Evolutionary conservation across 352 stramenopile species (phyloP).

Genomic region (Phytophthora sojae): DNA sequence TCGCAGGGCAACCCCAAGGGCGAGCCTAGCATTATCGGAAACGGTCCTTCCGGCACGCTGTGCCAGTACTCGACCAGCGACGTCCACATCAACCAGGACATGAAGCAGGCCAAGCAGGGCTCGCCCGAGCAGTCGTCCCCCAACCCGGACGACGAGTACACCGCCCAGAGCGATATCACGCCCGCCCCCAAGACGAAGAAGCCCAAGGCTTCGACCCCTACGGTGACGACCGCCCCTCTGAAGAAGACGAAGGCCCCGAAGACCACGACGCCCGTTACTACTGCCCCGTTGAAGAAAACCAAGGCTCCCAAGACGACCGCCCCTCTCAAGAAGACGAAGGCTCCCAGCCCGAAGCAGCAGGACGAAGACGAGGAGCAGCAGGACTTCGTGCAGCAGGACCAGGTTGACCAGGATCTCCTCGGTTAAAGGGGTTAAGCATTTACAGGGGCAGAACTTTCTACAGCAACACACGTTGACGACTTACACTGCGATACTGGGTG

Average conservation of each 20-base stretch:
- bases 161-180: neutral
- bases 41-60: too few relatives aligned
- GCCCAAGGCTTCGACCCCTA: too few relatives aligned
- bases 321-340: neutral
- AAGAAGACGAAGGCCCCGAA: slow-evolving; percentile 2
- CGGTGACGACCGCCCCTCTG: neutral
- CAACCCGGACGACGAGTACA: neutral
- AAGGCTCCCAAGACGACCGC: neutral
- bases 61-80: too few relatives aligned
- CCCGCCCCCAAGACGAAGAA: too few relatives aligned
- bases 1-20: too few relatives aligned
- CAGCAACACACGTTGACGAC: slow-evolving; percentile 22
- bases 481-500: neutral
- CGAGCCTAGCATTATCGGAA: too few relatives aligned
- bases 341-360: too few relatives aligned
- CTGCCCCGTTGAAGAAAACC: too few relatives aligned
- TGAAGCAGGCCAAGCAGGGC: neutral
- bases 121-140: neutral
- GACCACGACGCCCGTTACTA: neutral
- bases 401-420: too few relatives aligned
- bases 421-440: too few relatives aligned
- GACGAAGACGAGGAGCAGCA: too few relatives aligned
- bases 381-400: too few relatives aligned
- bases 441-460: slow-evolving; percentile 9
- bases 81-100: slow-evolving; percentile 29